A percentile compares a stretch with the other conserved stretches of the same genome.
phyloP scores from a whole-genome alignment of 495 filamentous ascomycete species.

The Neurospora sp. region DNA sequence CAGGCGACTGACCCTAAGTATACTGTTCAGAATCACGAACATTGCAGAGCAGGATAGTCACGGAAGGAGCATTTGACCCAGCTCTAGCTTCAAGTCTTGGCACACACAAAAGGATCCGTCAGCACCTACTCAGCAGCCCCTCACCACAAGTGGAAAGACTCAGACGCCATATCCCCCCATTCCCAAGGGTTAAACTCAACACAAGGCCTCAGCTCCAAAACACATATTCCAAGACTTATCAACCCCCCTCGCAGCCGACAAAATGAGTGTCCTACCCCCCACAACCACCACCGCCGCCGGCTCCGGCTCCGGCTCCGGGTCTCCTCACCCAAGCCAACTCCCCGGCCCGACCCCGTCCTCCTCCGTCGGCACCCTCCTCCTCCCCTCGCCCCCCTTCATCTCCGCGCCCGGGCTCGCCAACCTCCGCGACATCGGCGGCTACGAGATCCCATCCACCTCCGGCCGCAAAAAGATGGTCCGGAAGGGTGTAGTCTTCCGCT shows the following conservation, averaged over 20 bases:
- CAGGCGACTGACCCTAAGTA: neutral
- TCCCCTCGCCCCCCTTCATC: slow-evolving; percentile 43
- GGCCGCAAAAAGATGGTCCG: slow-evolving; percentile 27
- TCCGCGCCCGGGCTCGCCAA: slow-evolving; percentile 44
- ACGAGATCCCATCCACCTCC: slow-evolving; percentile 22
- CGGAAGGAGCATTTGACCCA: neutral
- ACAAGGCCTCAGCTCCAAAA: neutral
- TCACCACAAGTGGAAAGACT: too few relatives aligned
- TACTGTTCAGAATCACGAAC: neutral
- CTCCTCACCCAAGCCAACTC: neutral
- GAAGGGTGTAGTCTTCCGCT: slow-evolving; percentile 44
- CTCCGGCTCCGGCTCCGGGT: neutral
- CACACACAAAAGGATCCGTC: neutral
- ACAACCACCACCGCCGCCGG: neutral
- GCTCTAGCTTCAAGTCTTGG: neutral
- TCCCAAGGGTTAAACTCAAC: neutral
- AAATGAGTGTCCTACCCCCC: neutral
- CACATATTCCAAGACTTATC: too few relatives aligned
- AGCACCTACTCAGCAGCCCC: neutral
- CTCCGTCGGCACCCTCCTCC: neutral
- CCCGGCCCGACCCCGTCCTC: neutral
- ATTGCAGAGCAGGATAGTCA: neutral
- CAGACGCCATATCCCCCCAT: neutral
- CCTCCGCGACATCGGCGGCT: slow-evolving; percentile 50
- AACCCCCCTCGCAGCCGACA: neutral